These are phyloP conservation scores for Penicillium paradoxum DNA, from an alignment of 495 filamentous ascomycete genomes.

Conservation along the genomic window DNA sequence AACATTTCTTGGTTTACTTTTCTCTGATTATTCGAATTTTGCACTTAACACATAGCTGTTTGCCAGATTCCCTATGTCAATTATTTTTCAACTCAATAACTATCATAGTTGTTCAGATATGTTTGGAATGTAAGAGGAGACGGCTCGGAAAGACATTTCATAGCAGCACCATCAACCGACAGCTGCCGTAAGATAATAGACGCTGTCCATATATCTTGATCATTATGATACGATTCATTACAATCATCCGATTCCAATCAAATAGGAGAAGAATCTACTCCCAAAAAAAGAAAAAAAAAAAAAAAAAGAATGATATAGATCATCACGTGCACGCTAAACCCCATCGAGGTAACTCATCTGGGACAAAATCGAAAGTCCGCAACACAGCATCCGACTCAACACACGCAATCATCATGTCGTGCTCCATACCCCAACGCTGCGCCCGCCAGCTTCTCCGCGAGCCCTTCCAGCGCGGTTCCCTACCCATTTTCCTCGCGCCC, in stretches of 20 bases:
- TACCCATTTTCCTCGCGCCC: constrained; percentile 71
- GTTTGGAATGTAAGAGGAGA: not conserved
- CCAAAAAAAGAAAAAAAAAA: not conserved
- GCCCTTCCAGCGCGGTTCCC: constrained; percentile 29
- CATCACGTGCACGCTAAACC: constrained; percentile 35
- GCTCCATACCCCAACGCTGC: constrained; percentile 35
- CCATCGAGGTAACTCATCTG: constrained; percentile 17
- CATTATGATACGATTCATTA: too few species aligned
- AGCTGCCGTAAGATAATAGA: too few species aligned
- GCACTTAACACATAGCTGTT: not conserved
- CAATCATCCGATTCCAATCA: too few species aligned
- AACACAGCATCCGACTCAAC: constrained; percentile 24
- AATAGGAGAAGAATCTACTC: too few species aligned
- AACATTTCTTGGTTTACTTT: not conserved
- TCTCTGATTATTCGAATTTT: not conserved
- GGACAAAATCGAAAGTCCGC: constrained; percentile 36
- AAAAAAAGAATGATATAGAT: not conserved
- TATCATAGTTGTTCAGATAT: too few species aligned
- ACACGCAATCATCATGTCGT: constrained; percentile 31
- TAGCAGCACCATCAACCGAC: not conserved
- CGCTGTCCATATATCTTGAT: too few species aligned
- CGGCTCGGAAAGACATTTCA: too few species aligned
- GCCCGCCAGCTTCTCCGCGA: constrained; percentile 39
- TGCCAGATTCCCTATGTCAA: not conserved
- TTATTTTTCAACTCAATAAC: too few species aligned